Evolutionary conservation across 495 filamentous ascomycete genomes (phyloP).

Genomic region (Podospora australis): DNA sequence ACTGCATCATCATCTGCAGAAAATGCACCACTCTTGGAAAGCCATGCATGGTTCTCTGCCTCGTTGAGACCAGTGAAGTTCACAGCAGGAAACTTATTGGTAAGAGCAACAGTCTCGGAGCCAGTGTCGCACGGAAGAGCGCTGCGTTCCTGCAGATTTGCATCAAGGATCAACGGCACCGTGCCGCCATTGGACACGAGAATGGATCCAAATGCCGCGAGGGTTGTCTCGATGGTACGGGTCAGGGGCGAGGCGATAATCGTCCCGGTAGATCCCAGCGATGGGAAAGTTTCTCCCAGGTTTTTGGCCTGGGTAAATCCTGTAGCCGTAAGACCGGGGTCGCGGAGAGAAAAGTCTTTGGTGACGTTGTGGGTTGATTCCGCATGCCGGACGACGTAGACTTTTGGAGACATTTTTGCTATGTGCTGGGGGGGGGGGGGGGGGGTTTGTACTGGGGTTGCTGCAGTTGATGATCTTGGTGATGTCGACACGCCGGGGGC

Average conservation of each 20-base stretch:
- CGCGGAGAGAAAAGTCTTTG: constrained; percentile 24
- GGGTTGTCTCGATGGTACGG: constrained; percentile 21
- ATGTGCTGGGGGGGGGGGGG: too few relatives aligned
- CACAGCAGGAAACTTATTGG: constrained; percentile 8
- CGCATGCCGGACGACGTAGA: constrained; percentile 26
- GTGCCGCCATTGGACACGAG: neutral
- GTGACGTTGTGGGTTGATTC: constrained; percentile 28
- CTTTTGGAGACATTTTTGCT: constrained; percentile 5
- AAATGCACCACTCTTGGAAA: constrained; percentile 15
- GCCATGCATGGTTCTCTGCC: constrained; percentile 6
- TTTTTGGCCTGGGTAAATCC: constrained; percentile 15
- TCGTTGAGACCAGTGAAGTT: neutral
- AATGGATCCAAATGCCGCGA: constrained; percentile 9
- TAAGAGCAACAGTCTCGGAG: constrained; percentile 16
- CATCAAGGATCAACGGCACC: constrained; percentile 18
- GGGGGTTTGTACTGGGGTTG: too few relatives aligned
- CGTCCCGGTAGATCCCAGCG: constrained; percentile 5
- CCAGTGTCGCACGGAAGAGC: constrained; percentile 34
- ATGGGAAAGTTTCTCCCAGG: constrained; percentile 12
- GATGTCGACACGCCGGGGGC: too few relatives aligned
- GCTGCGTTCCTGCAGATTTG: constrained; percentile 32
- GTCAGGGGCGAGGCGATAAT: constrained; percentile 22
- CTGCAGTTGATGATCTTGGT: too few relatives aligned
- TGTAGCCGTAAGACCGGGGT: constrained; percentile 19
- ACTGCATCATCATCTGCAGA: constrained; percentile 17